These are phyloP conservation scores for Pythium oligandrum DNA, from an alignment of 352 stramenopile species.

Conservation along the genomic window DNA sequence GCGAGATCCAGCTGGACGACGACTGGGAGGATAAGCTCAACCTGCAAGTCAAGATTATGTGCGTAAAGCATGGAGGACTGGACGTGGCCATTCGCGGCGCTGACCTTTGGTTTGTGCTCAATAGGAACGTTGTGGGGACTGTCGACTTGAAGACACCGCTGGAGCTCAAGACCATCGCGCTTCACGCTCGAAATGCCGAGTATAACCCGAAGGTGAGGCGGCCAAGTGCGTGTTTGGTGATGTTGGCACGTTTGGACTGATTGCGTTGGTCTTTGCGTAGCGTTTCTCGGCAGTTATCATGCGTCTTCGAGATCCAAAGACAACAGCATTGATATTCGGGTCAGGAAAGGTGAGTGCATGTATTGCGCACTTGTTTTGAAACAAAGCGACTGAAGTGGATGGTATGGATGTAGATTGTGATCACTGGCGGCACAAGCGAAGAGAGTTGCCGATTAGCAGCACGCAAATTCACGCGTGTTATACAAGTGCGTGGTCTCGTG, in stretches of 20 bases:
- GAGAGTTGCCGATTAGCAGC: constrained; percentile 78
- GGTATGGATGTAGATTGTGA: constrained; percentile 54
- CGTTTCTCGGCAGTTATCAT: constrained; percentile 97
- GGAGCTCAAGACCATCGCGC: constrained; percentile 96
- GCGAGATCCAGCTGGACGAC: constrained; percentile 71
- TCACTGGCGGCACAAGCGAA: constrained; percentile 80
- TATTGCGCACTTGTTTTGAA: neutral
- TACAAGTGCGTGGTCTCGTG: constrained; percentile 43
- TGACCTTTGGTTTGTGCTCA: neutral
- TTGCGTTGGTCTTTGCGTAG: constrained; percentile 16
- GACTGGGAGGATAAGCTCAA: constrained; percentile 79
- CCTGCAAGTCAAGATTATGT: constrained; percentile 83
- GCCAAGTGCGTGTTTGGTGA: neutral
- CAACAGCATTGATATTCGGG: constrained; percentile 97
- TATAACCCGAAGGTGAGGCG: constrained; percentile 97
- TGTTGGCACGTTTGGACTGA: constrained; percentile 2
- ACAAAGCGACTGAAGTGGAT: neutral
- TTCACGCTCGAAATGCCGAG: constrained; percentile 97
- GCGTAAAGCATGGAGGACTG: constrained; percentile 2
- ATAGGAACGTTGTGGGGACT: constrained; percentile 92
- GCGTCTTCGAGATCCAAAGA: constrained; percentile 94
- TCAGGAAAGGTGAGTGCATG: constrained; percentile 84
- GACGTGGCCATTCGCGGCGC: too few relatives aligned
- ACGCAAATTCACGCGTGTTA: constrained; percentile 82
- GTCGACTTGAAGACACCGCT: constrained; percentile 94